Evolutionary conservation across 2,329 filamentous ascomycete genomes (phyloP).

Genomic region (Trichoderma endophyticum): DNA sequence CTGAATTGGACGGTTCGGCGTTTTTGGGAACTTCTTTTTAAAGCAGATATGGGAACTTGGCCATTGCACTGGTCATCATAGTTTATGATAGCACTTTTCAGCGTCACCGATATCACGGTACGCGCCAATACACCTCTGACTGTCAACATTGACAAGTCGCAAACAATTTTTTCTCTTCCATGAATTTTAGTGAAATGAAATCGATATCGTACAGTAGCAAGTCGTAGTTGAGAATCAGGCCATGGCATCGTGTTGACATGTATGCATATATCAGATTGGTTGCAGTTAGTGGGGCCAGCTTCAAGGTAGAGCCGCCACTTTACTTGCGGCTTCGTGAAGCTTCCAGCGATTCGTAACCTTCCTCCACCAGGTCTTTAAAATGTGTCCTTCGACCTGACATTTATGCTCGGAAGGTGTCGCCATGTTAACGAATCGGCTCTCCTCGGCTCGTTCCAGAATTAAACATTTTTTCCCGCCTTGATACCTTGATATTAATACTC

Average conservation of each 20-base stretch:
- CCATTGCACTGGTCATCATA: constrained; percentile 3
- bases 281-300: neutral
- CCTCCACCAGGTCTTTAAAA: neutral
- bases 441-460: neutral
- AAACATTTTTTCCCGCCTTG: constrained; percentile 6
- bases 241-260: neutral
- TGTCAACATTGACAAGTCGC: constrained; percentile 44
- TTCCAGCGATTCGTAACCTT: neutral
- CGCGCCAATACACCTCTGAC: constrained; percentile 6
- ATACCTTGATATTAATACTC: constrained; percentile 1
- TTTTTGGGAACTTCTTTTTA: constrained; percentile 3
- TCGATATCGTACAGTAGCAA: neutral
- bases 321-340: neutral
- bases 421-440: neutral
- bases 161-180: neutral
- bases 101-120: neutral
- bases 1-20: neutral
- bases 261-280: neutral
- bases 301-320: neutral
- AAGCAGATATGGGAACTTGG: constrained; percentile 13
- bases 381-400: neutral
- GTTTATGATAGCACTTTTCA: constrained; percentile 9
- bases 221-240: neutral
- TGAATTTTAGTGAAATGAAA: neutral
- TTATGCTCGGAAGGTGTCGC: neutral